phyloP scores from a whole-genome alignment of 345 rosid genomes.

The Eucalyptus viminalis region DNA sequence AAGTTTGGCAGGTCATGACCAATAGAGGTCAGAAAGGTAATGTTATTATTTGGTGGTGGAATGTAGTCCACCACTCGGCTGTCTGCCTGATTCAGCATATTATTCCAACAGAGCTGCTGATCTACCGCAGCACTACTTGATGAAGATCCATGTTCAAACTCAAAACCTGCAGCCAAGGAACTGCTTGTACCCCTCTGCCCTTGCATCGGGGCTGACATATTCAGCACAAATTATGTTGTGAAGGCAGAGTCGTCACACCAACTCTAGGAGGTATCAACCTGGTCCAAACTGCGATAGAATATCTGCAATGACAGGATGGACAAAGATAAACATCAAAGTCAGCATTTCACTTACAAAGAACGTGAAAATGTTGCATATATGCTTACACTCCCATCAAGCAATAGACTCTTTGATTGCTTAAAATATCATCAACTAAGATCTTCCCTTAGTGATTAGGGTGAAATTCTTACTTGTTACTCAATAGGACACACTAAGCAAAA shows the following conservation, averaged over 20 bases:
- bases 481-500: neutral
- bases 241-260: neutral
- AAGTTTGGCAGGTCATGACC: conserved; percentile 32
- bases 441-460: neutral
- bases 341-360: neutral
- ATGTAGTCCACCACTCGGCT: conserved; percentile 31
- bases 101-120: conserved; percentile 56
- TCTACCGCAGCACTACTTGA: conserved; percentile 46
- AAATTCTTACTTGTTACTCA: neutral
- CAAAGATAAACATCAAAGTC: neutral
- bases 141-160: conserved; percentile 72
- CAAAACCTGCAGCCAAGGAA: conserved; percentile 62
- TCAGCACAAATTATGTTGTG: neutral
- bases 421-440: neutral
- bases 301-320: neutral
- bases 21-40: conserved; percentile 22
- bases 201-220: conserved; percentile 53
- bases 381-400: neutral
- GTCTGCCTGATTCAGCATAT: conserved; percentile 36
- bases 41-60: conserved; percentile 24
- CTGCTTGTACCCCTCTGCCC: conserved; percentile 69
- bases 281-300: neutral
- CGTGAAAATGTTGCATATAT: neutral
- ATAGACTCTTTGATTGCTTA: neutral
- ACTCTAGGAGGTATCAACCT: neutral